Conservation (phyloP, 257 asterid genomes). For the Solanum rostratum region DNA sequence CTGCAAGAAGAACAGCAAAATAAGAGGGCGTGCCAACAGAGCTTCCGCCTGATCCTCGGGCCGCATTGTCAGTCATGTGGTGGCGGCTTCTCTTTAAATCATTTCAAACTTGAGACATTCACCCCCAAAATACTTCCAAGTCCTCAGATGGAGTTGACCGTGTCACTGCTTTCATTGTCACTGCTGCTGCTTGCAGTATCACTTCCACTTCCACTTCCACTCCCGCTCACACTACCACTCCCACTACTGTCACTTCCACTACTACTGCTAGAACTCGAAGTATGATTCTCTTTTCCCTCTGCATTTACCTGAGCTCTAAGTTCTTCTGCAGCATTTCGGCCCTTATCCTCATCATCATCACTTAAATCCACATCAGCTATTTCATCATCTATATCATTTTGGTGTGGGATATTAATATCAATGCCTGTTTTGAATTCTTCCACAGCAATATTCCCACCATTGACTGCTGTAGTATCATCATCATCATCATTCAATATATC, state of each 20-base stretch:
- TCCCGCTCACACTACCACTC: slow-evolving; percentile 46
- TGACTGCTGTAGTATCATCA: slow-evolving; percentile 24
- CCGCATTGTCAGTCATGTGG: background rate
- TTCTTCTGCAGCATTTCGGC: slow-evolving; percentile 88
- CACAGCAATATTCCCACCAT: slow-evolving; percentile 29
- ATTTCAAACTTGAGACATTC: background rate
- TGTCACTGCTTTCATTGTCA: slow-evolving; percentile 72
- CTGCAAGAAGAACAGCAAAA: background rate
- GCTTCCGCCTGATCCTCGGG: background rate
- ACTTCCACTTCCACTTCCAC: slow-evolving; percentile 26
- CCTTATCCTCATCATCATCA: slow-evolving; percentile 64
- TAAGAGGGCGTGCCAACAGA: background rate
- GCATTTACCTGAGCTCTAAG: slow-evolving; percentile 64
- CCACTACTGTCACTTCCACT: slow-evolving; percentile 69
- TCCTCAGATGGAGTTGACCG: slow-evolving; percentile 47
- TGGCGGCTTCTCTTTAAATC: background rate
- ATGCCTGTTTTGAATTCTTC: slow-evolving; percentile 54
- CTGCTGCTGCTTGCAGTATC: slow-evolving; percentile 55
- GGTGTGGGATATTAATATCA: slow-evolving; percentile 79
- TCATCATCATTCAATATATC: slow-evolving; percentile 73
- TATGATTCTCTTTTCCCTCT: slow-evolving; percentile 34
- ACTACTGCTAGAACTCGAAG: slow-evolving; percentile 61
- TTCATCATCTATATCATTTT: slow-evolving; percentile 67
- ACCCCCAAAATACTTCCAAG: background rate
- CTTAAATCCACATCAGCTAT: slow-evolving; percentile 81